Conservation (phyloP, 2,329 filamentous ascomycete genomes). For the Apiospora marii region DNA sequence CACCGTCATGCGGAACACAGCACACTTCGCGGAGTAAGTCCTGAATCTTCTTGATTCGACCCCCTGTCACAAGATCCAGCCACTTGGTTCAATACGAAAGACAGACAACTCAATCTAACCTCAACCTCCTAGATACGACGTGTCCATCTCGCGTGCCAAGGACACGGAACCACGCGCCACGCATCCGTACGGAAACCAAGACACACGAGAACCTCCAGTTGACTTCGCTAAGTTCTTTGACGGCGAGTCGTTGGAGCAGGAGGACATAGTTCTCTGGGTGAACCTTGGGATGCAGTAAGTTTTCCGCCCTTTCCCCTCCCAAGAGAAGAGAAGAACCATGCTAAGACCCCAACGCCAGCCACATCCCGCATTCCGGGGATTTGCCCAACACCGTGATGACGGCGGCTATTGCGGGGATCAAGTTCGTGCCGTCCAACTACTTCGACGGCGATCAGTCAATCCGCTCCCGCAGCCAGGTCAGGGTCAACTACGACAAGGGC, state of each 20-base stretch:
- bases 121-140: constrained; percentile 40
- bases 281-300: constrained; percentile 18
- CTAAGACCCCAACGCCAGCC: constrained; percentile 37
- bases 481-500: background rate
- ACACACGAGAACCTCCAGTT: constrained; percentile 47
- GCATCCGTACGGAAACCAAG: constrained; percentile 47
- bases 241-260: constrained; percentile 38
- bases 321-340: constrained; percentile 41
- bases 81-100: constrained; percentile 5
- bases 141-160: constrained; percentile 26
- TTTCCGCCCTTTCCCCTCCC: background rate
- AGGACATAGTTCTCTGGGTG: constrained; percentile 33
- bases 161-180: constrained; percentile 46
- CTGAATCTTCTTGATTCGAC: constrained; percentile 35
- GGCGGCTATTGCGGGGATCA: constrained; percentile 46
- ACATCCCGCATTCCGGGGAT: constrained; percentile 51
- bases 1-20: constrained; percentile 45
- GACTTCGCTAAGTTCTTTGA: constrained; percentile 47
- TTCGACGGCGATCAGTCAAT: constrained; percentile 32
- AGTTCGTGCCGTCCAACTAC: constrained; percentile 48
- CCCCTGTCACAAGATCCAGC: background rate
- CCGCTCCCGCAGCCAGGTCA: constrained; percentile 5
- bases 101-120: background rate
- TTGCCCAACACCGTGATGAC: constrained; percentile 54
- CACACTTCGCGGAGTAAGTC: constrained; percentile 47